These are phyloP conservation scores for Cyclostephanos invisitatus DNA, from an alignment of 108 stramenopile species.

Conservation along the genomic window DNA sequence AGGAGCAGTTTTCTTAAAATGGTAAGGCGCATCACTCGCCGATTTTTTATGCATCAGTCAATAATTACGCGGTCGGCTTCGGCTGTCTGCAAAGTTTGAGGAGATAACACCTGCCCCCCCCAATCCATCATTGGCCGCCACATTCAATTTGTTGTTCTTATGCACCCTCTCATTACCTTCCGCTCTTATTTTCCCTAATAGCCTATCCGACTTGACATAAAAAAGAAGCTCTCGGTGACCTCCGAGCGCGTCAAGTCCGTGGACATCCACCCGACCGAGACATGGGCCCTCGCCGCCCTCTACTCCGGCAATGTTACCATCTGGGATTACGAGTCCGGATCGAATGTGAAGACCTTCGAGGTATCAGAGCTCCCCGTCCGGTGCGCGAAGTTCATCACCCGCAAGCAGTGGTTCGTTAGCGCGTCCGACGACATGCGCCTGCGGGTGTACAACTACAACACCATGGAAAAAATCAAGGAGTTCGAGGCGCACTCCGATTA, in stretches of 20 bases:
- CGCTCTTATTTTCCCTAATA: slow-evolving; percentile 17
- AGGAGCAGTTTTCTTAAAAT: not conserved
- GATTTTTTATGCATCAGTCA: not conserved
- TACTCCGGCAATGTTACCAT: slow-evolving; percentile 98
- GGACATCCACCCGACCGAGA: slow-evolving; percentile 95
- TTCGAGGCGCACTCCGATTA: slow-evolving; percentile 99
- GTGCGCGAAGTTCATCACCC: slow-evolving; percentile 95
- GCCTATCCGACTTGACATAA: slow-evolving; percentile 89
- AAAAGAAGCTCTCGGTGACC: slow-evolving; percentile 83
- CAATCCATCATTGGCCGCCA: not conserved
- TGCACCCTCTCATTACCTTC: not conserved
- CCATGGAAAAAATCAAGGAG: slow-evolving; percentile 98
- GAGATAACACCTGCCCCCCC: not conserved
- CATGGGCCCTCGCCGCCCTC: slow-evolving; percentile 97
- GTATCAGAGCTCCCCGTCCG: slow-evolving; percentile 94
- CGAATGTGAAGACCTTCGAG: slow-evolving; percentile 93
- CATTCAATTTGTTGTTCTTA: not conserved
- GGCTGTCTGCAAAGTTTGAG: not conserved
- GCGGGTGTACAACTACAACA: slow-evolving; percentile 98
- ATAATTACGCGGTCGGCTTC: not conserved
- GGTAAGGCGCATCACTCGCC: not conserved
- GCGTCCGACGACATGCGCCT: slow-evolving; percentile 93
- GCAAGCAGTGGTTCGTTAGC: slow-evolving; percentile 96
- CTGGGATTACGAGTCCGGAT: slow-evolving; percentile 93
- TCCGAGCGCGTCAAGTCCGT: slow-evolving; percentile 98